These are phyloP conservation scores for Candida pini DNA, from an alignment of 805 yeast genomes.

Conservation along the genomic window DNA sequence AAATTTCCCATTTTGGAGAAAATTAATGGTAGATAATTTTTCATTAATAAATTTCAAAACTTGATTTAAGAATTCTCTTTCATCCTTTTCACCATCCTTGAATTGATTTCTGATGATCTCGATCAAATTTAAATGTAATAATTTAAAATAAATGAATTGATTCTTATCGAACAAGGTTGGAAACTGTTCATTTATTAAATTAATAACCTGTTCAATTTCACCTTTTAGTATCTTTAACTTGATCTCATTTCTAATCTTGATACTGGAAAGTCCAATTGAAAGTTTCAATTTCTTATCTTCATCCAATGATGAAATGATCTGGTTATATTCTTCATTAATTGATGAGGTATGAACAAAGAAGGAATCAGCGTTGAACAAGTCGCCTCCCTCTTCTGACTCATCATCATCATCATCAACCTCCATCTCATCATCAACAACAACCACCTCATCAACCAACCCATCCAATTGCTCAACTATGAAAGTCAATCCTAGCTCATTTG, in stretches of 20 bases:
- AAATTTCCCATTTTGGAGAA: slow-evolving; percentile 41
- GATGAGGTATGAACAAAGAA: slow-evolving; percentile 8
- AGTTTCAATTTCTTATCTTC: slow-evolving; percentile 15
- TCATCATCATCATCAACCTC: neutral
- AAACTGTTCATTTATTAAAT: slow-evolving; percentile 48
- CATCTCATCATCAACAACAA: neutral
- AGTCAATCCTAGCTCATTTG: slow-evolving; percentile 46
- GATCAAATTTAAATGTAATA: slow-evolving; percentile 66
- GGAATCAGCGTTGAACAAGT: slow-evolving; percentile 6
- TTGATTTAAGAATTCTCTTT: slow-evolving; percentile 44
- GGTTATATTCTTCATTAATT: slow-evolving; percentile 11
- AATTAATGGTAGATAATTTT: slow-evolving; percentile 32
- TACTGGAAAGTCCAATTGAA: slow-evolving; percentile 41
- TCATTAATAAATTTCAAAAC: slow-evolving; percentile 56
- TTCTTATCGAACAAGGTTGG: slow-evolving; percentile 63
- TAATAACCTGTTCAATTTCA: slow-evolving; percentile 53
- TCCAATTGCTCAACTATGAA: slow-evolving; percentile 24
- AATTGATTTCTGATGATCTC: slow-evolving; percentile 70
- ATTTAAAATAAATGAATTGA: slow-evolving; percentile 62
- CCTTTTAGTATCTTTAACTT: slow-evolving; percentile 53
- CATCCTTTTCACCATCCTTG: slow-evolving; percentile 26
- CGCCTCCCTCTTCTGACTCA: slow-evolving; percentile 1
- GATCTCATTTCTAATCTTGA: slow-evolving; percentile 47
- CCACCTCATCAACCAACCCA: slow-evolving; percentile 4
- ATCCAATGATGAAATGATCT: slow-evolving; percentile 8